These are phyloP conservation scores for Nothopassalora personata DNA, from an alignment of 2,329 filamentous ascomycete genomes.

Conservation along the genomic window DNA sequence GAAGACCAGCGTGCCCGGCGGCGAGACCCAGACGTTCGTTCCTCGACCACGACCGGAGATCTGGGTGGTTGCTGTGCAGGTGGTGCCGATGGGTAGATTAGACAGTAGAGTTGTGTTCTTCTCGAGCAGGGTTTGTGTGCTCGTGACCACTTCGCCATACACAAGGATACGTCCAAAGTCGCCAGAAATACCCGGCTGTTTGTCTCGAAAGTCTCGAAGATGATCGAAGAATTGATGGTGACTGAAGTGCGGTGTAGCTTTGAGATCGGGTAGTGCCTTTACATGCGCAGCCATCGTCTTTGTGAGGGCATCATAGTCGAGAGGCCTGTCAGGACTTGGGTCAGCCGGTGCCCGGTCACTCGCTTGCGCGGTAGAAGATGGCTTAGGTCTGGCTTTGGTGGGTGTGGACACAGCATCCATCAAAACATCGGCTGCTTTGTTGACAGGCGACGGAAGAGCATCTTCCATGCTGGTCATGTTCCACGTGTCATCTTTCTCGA, in stretches of 20 bases:
- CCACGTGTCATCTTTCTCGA: slow-evolving; percentile 55
- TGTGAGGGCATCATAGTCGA: slow-evolving; percentile 63
- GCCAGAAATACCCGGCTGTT: slow-evolving; percentile 45
- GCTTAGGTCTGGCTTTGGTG: slow-evolving; percentile 15
- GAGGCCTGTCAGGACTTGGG: slow-evolving; percentile 49
- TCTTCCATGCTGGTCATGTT: slow-evolving; percentile 29
- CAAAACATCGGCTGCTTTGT: slow-evolving; percentile 11
- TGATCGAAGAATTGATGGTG: slow-evolving; percentile 73
- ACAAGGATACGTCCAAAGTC: slow-evolving; percentile 73
- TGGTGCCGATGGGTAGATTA: slow-evolving; percentile 78
- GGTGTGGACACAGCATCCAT: slow-evolving; percentile 6
- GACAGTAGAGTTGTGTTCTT: slow-evolving; percentile 80
- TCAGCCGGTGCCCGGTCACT: slow-evolving; percentile 28
- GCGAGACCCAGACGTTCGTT: slow-evolving; percentile 90
- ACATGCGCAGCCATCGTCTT: slow-evolving; percentile 74
- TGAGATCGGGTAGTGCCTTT: slow-evolving; percentile 58
- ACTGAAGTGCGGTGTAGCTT: slow-evolving; percentile 80
- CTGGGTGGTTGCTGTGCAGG: slow-evolving; percentile 79
- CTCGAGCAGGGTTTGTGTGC: slow-evolving; percentile 87
- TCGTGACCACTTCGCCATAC: slow-evolving; percentile 89
- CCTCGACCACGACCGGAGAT: slow-evolving; percentile 83
- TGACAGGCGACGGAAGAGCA: slow-evolving; percentile 16
- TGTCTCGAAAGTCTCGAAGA: slow-evolving; percentile 59
- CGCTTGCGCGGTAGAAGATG: not conserved
- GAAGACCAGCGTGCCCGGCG: slow-evolving; percentile 78